A percentile compares a stretch with the other conserved stretches of the same genome.
phyloP scores from a whole-genome alignment of 1,284 basidiomycete species.

The Puccinia hordei region DNA sequence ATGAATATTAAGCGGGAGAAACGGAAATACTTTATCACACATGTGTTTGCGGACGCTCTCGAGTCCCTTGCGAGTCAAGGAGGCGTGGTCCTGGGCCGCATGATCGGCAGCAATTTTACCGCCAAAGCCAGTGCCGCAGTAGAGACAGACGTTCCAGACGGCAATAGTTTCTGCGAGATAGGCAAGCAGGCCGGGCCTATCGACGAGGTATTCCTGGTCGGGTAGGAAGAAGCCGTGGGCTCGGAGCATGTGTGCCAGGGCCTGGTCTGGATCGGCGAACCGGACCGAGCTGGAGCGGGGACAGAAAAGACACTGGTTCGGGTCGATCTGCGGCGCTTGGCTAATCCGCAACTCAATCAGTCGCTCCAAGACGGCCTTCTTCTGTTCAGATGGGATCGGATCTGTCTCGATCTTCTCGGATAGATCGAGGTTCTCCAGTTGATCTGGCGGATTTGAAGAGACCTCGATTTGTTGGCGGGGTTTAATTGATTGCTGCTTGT shows the following conservation, averaged over 20 bases:
- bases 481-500: constrained; percentile 37
- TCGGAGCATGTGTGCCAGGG: constrained; percentile 75
- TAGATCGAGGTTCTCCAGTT: constrained; percentile 34
- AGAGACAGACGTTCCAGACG: constrained; percentile 88
- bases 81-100: constrained; percentile 52
- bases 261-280: constrained; percentile 59
- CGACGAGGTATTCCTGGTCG: constrained; percentile 84
- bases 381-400: not conserved
- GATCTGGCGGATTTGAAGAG: constrained; percentile 2
- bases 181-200: constrained; percentile 75
- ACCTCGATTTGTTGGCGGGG: not conserved
- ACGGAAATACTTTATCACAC: constrained; percentile 71
- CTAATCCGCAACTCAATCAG: constrained; percentile 66
- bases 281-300: constrained; percentile 53
- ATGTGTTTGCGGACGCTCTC: constrained; percentile 90
- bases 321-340: constrained; percentile 61
- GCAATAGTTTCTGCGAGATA: constrained; percentile 94
- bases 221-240: constrained; percentile 95
- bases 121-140: constrained; percentile 64
- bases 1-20: not conserved
- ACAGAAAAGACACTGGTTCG: constrained; percentile 79
- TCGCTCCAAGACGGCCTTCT: constrained; percentile 68
- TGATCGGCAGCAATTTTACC: constrained; percentile 62
- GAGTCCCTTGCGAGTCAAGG: constrained; percentile 60
- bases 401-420: not conserved